Evolutionary conservation across 495 filamentous ascomycete species (phyloP), one percentile per base, ranked within the genome.

Genomic region (Penicillium silybi): DNA sequence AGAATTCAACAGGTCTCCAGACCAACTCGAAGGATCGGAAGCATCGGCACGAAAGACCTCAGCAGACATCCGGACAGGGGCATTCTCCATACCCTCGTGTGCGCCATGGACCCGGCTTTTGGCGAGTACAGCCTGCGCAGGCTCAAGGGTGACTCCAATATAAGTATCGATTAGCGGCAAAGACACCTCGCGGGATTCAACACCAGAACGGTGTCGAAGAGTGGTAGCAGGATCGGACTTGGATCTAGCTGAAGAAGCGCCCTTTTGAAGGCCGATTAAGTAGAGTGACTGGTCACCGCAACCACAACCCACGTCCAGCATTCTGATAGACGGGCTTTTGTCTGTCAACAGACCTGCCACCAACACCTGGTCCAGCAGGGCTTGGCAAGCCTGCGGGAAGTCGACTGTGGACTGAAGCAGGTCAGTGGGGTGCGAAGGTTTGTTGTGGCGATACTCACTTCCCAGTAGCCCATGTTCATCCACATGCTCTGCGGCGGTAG

Each of bases 251-350:
- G 19, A 35, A 15, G 39, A 45, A 16, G 35, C 39, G n/a, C 32
- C 18, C 7, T 42, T 41, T 15, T 17, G 17, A 3, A 48, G 37
- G 2, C 22, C 22, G 4, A 27, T 54, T 17, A 78, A 19, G 40
- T 69, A 62, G 2, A 75, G 8, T 1, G 66, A 69, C 53, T 80
- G 77, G 50, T 79, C 76, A 17, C 77, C 77, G 40, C 77, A 80
- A 7, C 77, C 76, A 42, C 77, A 72, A 16, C 77, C 77, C 2
- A 80, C 63, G 53, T 80, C 77, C 9, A 80, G 43, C 8, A 80
- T 34, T 16, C 55, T 61, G 3, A 75, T 17, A 13, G 46, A 48
- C 22, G 51, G 42, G 4, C 32, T n/a, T 13, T 32, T 46, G 38
- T 59, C 40, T 26, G 49, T 44, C 38, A 64, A 54, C 20, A 72